Evolutionary conservation across 805 yeast species (phyloP).

Genomic region (Hanseniaspora singularis): DNA sequence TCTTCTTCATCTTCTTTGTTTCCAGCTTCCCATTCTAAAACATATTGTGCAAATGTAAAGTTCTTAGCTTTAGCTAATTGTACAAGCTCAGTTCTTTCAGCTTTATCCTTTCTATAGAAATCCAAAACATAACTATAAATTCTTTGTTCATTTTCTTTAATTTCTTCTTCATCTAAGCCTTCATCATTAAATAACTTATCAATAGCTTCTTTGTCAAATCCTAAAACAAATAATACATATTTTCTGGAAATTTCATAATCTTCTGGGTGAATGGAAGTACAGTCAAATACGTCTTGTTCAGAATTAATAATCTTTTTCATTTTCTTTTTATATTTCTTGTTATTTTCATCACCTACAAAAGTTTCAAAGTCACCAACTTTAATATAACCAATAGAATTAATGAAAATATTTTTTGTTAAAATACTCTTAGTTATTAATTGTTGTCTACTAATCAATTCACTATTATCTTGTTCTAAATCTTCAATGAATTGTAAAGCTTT

Average conservation of each 20-base stretch:
- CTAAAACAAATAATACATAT: constrained; percentile 40
- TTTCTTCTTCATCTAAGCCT: constrained; percentile 12
- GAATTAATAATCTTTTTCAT: constrained; percentile 27
- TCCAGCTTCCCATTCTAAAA: constrained; percentile 13
- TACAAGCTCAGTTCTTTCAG: constrained; percentile 13
- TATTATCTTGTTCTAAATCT: constrained; percentile 49
- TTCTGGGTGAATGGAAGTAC: constrained; percentile 94
- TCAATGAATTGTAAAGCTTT: constrained; percentile 79
- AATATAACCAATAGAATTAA: constrained; percentile 85
- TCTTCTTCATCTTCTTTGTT: constrained; percentile 1
- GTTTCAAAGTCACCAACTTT: constrained; percentile 45
- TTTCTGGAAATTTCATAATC: constrained; percentile 92
- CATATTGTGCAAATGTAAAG: constrained; percentile 15
- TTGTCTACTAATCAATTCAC: constrained; percentile 58
- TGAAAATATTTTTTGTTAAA: constrained; percentile 66
- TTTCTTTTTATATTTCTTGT: constrained; percentile 27
- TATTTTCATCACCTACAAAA: constrained; percentile 29
- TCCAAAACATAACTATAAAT: constrained; percentile 6
- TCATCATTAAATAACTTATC: constrained; percentile 5
- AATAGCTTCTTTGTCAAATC: constrained; percentile 11
- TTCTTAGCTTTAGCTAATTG: constrained; percentile 13
- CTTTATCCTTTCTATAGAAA: constrained; percentile 8
- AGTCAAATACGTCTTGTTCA: constrained; percentile 75
- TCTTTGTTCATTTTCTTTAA: constrained; percentile 13
- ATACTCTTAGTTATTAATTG: constrained; percentile 74